Base-by-base conservation (phyloP, 2,329 filamentous ascomycete species). In the Stachybotrys chartarum region DNA sequence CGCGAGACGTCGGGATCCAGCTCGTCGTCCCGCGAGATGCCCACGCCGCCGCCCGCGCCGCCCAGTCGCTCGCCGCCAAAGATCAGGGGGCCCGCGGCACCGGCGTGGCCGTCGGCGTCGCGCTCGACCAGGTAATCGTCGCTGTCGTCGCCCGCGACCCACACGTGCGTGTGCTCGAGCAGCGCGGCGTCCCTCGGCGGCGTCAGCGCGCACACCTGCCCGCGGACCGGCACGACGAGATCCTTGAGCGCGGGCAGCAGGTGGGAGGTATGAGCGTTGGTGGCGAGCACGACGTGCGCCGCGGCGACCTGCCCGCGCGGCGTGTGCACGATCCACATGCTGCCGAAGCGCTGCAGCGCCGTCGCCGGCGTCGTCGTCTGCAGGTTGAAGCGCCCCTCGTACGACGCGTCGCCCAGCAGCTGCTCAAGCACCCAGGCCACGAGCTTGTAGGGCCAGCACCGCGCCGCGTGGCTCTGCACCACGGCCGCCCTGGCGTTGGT, bases 361-460 rank as follows among this genome's bases (percentile, higher is more conserved):
- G 75, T 77, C 1, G 84, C 88, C 0, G 87, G 82, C 16, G 88
- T 92, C 56, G 80, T 83, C 6, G 88, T 91, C 70, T 92, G 88
- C 30, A 93, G 75, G 63, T 91, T 91, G 64, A 91, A 84, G 10
- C 65, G 67, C 6, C 17, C n/a, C 2, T 66, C 70, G 1, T 69
- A 68, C 17, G 75, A 59, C 56, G 68, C 65, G 52, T 60, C 61
- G 31, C 55, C 59, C 1, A 83, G 64, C 0, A 90, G 77, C 8
- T 74, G 69, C 65, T 89, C 83, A 1, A 96, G 72, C 0, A 92
- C 77, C 70, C 84, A 87, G 1, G 84, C 76, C 2, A 96, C 85
- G 17, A 95, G 80, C 71, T 94, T 95, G 70, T 95, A 96, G 0
- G 91, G 91, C 88, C 88, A 92, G 50, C 90, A 67, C 61, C 83